phyloP scores from a whole-genome alignment of 2,329 filamentous ascomycete genomes.

The Peltaster fructicola region DNA sequence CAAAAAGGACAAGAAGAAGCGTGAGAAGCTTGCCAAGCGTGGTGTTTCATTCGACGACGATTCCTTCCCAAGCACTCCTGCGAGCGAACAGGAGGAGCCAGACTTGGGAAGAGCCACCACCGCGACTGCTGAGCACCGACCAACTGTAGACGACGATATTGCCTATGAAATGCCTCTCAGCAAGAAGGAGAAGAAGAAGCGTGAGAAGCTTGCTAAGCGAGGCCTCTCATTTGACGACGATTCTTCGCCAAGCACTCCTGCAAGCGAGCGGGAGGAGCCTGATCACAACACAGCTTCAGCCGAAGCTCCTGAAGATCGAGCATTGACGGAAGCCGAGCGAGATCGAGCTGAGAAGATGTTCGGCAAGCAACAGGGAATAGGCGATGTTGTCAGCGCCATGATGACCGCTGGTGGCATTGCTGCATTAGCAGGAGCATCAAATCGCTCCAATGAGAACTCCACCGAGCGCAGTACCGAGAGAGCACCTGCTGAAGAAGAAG shows the following conservation, averaged over 20 bases:
- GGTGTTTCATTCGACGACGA: no score
- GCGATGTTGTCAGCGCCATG: conserved; percentile 13
- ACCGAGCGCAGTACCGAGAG: no score
- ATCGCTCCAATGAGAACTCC: no score
- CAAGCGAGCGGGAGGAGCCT: conserved; percentile 1
- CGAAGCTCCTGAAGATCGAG: conserved; percentile 5
- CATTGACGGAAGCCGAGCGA: conserved; percentile 8
- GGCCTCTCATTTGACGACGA: conserved; percentile 2
- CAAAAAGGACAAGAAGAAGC: conserved; percentile 34
- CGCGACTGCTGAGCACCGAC: no score
- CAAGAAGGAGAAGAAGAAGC: conserved; percentile 25
- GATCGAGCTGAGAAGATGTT: conserved; percentile 5
- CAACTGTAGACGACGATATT: no score
- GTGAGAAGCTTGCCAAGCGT: conserved; percentile 23
- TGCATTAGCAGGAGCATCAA: conserved; percentile 10
- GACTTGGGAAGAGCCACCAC: conserved; percentile 4
- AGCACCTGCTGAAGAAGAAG: conserved; percentile 7
- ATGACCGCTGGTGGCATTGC: conserved; percentile 13
- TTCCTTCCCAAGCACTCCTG: no score
- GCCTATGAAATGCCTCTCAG: conserved; percentile 18
- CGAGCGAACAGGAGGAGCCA: no score
- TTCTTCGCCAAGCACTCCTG: conserved; percentile 1
- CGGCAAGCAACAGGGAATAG: conserved; percentile 9
- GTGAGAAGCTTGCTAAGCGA: conserved; percentile 24
- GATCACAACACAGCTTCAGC: conserved; percentile 1